Evolutionary conservation across 148 eudicot genomes (phyloP).

Genomic region (Talinum fruticosum): DNA sequence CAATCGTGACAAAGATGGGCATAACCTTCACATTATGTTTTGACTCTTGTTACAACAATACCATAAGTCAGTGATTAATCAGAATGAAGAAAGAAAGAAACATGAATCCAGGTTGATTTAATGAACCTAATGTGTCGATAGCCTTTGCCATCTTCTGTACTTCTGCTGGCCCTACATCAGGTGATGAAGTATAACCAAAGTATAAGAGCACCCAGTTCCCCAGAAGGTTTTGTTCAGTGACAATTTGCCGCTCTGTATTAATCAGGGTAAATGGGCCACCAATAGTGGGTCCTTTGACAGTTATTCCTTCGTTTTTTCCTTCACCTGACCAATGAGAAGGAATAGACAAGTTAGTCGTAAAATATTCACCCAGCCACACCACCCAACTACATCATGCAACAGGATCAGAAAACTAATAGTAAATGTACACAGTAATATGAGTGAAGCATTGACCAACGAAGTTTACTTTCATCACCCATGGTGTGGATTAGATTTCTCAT

Average conservation of each 20-base stretch:
- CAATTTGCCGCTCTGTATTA: conserved; percentile 49
- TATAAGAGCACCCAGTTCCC: conserved; percentile 88
- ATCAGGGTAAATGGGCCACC: conserved; percentile 95
- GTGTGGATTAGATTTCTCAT: neutral
- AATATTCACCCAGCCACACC: neutral
- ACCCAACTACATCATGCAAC: conserved; percentile 8
- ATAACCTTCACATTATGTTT: conserved; percentile 57
- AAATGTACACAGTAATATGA: neutral
- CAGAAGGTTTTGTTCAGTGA: conserved; percentile 59
- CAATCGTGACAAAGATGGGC: conserved; percentile 80
- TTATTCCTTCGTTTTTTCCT: conserved; percentile 36
- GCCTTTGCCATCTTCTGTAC: conserved; percentile 78
- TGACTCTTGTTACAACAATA: conserved; percentile 45
- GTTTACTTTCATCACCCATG: neutral
- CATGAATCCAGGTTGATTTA: conserved; percentile 8
- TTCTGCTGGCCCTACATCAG: conserved; percentile 86
- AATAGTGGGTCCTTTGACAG: conserved; percentile 60
- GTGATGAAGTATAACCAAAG: conserved; percentile 97
- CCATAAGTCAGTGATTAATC: conserved; percentile 20
- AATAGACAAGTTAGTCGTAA: conserved; percentile 4
- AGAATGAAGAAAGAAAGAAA: conserved; percentile 5
- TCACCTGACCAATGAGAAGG: conserved; percentile 45
- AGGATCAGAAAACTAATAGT: neutral
- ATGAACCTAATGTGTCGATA: conserved; percentile 54
- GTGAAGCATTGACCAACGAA: neutral